Evolutionary conservation across 148 eudicot genomes (phyloP), one percentile per base, ranked within the genome.

Genomic region (Fagopyrum homotropicum): DNA sequence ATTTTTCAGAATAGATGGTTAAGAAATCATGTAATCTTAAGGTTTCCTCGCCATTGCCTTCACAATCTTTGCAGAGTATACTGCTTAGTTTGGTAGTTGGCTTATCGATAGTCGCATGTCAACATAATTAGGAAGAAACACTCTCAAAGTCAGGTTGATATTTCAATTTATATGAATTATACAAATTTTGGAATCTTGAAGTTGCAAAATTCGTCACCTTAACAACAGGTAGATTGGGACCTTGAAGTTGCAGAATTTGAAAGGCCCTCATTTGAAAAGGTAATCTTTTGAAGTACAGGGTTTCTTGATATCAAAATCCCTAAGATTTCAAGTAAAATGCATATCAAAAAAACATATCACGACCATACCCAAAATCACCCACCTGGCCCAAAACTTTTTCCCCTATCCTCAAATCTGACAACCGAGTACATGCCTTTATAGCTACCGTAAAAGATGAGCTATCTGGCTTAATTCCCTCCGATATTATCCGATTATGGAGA

Each of bases 401-500:
- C 1, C 93, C 97, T 80, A 14, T 81, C 50, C 81, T 79, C 76
- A 87, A 83, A 81, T 89, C 89, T 75, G 63, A 79, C 77, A 82
- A 82, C 72, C 78, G 81, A 0, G 91, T 51, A 69, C 97, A 91
- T 47, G 93, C 91, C 85, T 89, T 91, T 66, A 91, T 85, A 5
- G 86, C 82, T 60, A 89, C 79, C 0, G 93, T 91, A 74, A 88
- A 89, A 19, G 89, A 84, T 7, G 95, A 92, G 84, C 97, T 92
- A 63, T 92, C 97, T n/a, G 89, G 89, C 75, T 71, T 86, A 49
- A 84, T 72, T 30, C 84, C 89, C 61, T 86, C 87, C 52, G 40
- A 61, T 54, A 61, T 66, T 92, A 90, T 84, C 72, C 56, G 46
- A 4, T 56, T 66, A 73, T 86, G 88, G 7, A 90, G 74, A 74